Conservation (phyloP, 1,139 yeast species). For the Hansenula lynferdii region DNA sequence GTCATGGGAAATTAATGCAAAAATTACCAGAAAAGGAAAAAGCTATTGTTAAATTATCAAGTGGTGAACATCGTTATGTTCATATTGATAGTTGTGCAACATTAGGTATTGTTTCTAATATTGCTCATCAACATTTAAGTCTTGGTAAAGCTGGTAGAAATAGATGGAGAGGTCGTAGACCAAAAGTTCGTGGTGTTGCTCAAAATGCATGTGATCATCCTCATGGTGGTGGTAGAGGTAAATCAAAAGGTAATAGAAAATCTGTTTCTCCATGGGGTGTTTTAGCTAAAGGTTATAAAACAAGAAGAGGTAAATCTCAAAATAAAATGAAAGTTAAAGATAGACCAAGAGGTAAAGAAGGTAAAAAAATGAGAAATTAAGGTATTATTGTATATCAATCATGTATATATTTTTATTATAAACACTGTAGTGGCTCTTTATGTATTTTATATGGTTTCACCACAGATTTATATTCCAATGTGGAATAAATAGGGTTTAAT, state of each 20-base stretch:
- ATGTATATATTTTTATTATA: conserved; percentile 1
- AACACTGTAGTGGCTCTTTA: neutral
- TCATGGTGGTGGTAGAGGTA: conserved; percentile 99
- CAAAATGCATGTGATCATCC: conserved; percentile 99
- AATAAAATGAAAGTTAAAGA: conserved; percentile 85
- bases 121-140: conserved; percentile 84
- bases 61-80: conserved; percentile 93
- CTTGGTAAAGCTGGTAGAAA: conserved; percentile 98
- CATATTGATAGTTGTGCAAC: conserved; percentile 89
- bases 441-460: conserved; percentile 1
- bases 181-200: conserved; percentile 97
- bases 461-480: neutral
- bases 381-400: neutral
- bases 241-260: conserved; percentile 90
- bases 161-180: conserved; percentile 91
- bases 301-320: conserved; percentile 83
- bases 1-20: conserved; percentile 84
- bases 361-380: conserved; percentile 2
- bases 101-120: conserved; percentile 90
- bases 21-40: conserved; percentile 66
- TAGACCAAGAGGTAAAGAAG: conserved; percentile 53
- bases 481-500: conserved; percentile 5
- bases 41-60: conserved; percentile 78
- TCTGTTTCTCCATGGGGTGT: conserved; percentile 98
- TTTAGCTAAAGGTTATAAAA: conserved; percentile 86